Evolutionary conservation across 768 basidiomycete genomes (phyloP).

Genomic region (Clitopilus passeckerianus): DNA sequence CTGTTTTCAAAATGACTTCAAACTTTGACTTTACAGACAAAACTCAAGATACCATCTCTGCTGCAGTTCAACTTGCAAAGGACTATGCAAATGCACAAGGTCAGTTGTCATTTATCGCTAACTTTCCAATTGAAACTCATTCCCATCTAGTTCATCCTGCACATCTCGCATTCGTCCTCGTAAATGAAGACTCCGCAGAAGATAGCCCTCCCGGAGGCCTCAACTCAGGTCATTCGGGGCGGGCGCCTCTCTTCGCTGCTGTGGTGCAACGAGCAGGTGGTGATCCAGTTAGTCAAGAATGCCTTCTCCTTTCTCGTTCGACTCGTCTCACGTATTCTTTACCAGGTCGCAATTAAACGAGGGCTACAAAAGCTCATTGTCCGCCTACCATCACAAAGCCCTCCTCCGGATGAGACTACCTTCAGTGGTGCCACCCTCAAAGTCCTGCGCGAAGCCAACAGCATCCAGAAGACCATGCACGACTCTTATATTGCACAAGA

Average conservation of each 20-base stretch:
- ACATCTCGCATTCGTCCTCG: conserved; percentile 76
- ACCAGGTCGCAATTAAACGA: conserved; percentile 57
- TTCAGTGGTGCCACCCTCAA: conserved; percentile 52
- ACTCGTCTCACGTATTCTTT: not conserved
- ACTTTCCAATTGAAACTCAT: conserved; percentile 6
- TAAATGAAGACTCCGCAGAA: conserved; percentile 57
- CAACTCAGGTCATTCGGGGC: conserved; percentile 14
- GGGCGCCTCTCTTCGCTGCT: conserved; percentile 65
- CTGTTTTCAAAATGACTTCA: conserved; percentile 31
- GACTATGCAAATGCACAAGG: conserved; percentile 83
- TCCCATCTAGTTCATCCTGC: conserved; percentile 62
- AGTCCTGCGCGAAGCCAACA: conserved; percentile 72
- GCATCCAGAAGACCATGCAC: conserved; percentile 76
- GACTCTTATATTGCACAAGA: conserved; percentile 94
- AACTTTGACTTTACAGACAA: conserved; percentile 87
- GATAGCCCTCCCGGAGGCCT: conserved; percentile 26
- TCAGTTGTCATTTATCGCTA: conserved; percentile 19
- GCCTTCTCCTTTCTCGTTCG: not conserved
- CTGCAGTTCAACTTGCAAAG: conserved; percentile 76
- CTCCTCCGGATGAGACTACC: conserved; percentile 78
- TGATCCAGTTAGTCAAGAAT: conserved; percentile 54
- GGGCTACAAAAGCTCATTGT: conserved; percentile 74
- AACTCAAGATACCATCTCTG: conserved; percentile 61
- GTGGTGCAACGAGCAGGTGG: conserved; percentile 83
- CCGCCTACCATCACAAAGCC: conserved; percentile 76